Evolutionary conservation across 176 grass and related monocot genomes (phyloP).

Genomic region (Microstegium vimineum): DNA sequence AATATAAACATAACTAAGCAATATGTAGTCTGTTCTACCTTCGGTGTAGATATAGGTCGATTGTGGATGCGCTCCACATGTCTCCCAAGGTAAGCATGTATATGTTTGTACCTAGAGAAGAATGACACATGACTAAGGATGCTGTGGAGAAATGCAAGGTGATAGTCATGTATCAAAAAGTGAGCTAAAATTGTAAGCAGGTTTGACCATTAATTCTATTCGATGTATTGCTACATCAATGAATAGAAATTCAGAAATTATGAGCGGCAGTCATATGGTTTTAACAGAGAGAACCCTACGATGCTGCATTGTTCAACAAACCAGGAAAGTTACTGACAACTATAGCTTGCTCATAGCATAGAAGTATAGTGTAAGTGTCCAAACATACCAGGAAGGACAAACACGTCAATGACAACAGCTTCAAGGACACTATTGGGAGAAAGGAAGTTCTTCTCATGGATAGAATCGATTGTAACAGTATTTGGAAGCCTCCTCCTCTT

Average conservation of each 20-base stretch:
- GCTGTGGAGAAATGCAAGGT: not conserved
- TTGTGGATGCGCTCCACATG: slow-evolving; percentile 82
- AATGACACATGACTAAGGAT: slow-evolving; percentile 8
- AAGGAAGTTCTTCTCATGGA: slow-evolving; percentile 88
- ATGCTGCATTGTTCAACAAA: not conserved
- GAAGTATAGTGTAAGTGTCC: not conserved
- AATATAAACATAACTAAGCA: slow-evolving; percentile 15
- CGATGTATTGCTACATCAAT: not conserved
- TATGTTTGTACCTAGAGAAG: slow-evolving; percentile 88
- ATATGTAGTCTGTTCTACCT: slow-evolving; percentile 49
- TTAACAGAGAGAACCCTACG: not conserved
- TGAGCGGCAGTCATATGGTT: not conserved
- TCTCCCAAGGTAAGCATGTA: slow-evolving; percentile 91
- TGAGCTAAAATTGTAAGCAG: not conserved
- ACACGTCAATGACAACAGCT: slow-evolving; percentile 62
- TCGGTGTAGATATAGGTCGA: slow-evolving; percentile 86
- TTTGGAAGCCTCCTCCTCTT: slow-evolving; percentile 60
- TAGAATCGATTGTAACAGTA: slow-evolving; percentile 73
- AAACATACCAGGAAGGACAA: slow-evolving; percentile 74
- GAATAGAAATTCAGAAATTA: not conserved
- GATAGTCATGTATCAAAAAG: not conserved
- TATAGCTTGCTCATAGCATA: not conserved
- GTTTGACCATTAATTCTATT: not conserved
- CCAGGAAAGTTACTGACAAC: not conserved
- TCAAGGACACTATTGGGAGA: slow-evolving; percentile 72